Conservation (phyloP, 2,329 filamentous ascomycete genomes). For the Botrytis tulipae region DNA sequence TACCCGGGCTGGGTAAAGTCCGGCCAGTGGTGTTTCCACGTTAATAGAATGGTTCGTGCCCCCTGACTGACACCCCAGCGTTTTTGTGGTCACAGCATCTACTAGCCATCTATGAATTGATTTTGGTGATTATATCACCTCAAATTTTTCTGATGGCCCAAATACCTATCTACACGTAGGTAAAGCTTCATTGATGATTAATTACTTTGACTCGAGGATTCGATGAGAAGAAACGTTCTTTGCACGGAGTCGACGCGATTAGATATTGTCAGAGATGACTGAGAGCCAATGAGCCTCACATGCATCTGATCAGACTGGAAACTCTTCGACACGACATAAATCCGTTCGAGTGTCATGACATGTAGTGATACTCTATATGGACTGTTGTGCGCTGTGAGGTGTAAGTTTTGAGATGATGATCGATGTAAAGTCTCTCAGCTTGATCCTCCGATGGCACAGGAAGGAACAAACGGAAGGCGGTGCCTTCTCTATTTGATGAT, state of each 20-base stretch:
- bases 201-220: not conserved
- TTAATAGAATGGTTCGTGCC: not conserved
- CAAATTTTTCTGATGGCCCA: not conserved
- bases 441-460: not conserved
- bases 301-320: not conserved
- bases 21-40: not conserved
- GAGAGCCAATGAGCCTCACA: not conserved
- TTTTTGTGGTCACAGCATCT: not conserved
- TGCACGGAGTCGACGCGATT: not conserved
- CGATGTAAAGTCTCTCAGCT: not conserved
- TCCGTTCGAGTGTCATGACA: not conserved
- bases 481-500: not conserved
- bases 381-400: not conserved
- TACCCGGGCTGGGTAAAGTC: not conserved
- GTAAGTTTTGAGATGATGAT: not conserved
- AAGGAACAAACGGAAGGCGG: not conserved
- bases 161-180: not conserved
- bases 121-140: not conserved
- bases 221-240: not conserved
- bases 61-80: not conserved
- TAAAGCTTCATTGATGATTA: not conserved
- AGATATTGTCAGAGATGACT: not conserved
- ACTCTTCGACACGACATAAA: constrained; percentile 2
- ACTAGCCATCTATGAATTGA: not conserved
- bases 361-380: not conserved